These are phyloP conservation scores for Colletotrichum sidae DNA, from an alignment of 2,329 filamentous ascomycete genomes.

Conservation along the genomic window DNA sequence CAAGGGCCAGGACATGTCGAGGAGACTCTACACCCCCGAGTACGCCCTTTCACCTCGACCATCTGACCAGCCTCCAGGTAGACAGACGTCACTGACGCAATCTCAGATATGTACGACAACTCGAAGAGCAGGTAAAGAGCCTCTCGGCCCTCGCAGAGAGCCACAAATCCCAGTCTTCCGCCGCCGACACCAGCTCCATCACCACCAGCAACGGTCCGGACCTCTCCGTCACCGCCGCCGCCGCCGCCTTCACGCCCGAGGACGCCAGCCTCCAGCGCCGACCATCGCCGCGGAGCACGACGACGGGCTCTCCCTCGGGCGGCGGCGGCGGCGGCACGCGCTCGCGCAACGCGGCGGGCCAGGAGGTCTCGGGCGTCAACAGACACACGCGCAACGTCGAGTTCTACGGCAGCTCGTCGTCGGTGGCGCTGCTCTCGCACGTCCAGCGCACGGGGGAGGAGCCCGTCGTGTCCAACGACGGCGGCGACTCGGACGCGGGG, in stretches of 20 bases:
- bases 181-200: constrained; percentile 20
- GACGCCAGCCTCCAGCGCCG: constrained; percentile 9
- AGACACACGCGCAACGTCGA: constrained; percentile 58
- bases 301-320: constrained; percentile 35
- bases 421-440: constrained; percentile 56
- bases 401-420: constrained; percentile 61
- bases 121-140: constrained; percentile 41
- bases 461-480: constrained; percentile 33
- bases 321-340: constrained; percentile 29
- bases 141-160: constrained; percentile 32
- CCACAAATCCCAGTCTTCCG: constrained; percentile 16
- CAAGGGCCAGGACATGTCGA: constrained; percentile 41
- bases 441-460: constrained; percentile 47
- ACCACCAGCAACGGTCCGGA: constrained; percentile 34
- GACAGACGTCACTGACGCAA: background rate
- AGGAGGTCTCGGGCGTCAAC: constrained; percentile 57
- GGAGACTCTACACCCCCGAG: constrained; percentile 41
- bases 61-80: background rate
- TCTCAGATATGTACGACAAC: constrained; percentile 41
- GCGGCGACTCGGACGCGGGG: constrained; percentile 41
- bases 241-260: constrained; percentile 10
- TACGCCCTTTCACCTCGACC: constrained; percentile 28
- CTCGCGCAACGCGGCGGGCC: constrained; percentile 43
- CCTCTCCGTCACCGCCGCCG: background rate
- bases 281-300: constrained; percentile 23